Conservation (phyloP, 2,329 filamentous ascomycete genomes). For the Sarocladium brachiariae region DNA sequence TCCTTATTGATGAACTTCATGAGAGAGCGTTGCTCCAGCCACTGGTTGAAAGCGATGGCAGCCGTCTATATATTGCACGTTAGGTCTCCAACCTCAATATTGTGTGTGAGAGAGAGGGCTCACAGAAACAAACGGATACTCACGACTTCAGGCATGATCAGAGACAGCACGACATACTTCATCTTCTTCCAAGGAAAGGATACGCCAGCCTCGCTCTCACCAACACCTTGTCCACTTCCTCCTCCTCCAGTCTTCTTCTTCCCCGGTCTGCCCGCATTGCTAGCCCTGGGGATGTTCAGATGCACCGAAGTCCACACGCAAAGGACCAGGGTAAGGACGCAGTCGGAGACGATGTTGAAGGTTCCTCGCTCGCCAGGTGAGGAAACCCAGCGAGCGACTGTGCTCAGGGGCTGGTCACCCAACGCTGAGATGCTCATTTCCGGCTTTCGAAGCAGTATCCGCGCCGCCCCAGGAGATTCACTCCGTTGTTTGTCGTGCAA, state of each 20-base stretch:
- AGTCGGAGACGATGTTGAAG: constrained; percentile 1
- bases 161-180: not conserved
- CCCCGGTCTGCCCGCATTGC: not conserved
- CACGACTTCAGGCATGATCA: constrained; percentile 5
- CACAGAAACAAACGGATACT: not conserved
- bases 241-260: not conserved
- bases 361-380: not conserved
- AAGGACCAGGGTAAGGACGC: not conserved
- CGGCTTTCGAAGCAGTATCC: too few relatives aligned
- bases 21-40: not conserved
- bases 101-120: too few relatives aligned
- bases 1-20: constrained; percentile 6
- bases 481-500: too few relatives aligned
- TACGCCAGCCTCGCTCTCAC: not conserved
- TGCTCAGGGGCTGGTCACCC: not conserved
- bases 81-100: not conserved
- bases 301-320: constrained; percentile 1
- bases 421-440: not conserved
- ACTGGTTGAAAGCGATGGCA: constrained; percentile 1
- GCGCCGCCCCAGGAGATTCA: too few relatives aligned
- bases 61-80: not conserved
- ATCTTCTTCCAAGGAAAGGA: constrained; percentile 2
- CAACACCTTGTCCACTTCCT: not conserved
- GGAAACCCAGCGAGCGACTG: not conserved
- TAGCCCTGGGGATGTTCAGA: not conserved